Conservation (phyloP, 73 alveolate species). For the Paramecium sonneborni region DNA sequence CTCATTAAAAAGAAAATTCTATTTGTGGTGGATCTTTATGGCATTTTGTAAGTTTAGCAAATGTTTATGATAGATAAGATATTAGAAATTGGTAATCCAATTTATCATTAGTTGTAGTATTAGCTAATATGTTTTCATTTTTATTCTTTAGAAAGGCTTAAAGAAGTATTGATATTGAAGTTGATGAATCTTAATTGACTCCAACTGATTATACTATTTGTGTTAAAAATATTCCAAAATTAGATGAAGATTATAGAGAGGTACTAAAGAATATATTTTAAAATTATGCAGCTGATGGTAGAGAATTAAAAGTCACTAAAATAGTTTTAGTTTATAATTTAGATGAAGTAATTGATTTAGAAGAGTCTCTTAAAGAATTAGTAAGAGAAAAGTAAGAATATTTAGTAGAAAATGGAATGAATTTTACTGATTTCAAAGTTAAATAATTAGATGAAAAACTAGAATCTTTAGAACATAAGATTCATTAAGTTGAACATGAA, state of each 20-base stretch:
- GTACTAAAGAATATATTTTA: not conserved
- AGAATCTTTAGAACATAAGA: slow-evolving; percentile 48
- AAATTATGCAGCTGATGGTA: slow-evolving; percentile 52
- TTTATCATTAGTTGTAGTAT: slow-evolving; percentile 32
- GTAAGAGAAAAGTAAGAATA: slow-evolving; percentile 35
- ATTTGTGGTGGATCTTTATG: slow-evolving; percentile 19
- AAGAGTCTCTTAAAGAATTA: not conserved
- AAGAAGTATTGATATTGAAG: slow-evolving; percentile 52
- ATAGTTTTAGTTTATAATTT: slow-evolving; percentile 55
- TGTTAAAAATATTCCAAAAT: slow-evolving; percentile 2
- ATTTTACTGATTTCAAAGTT: slow-evolving; percentile 7
- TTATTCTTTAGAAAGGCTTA: slow-evolving; percentile 49
- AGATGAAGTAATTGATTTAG: slow-evolving; percentile 37
- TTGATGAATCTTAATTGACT: slow-evolving; percentile 24
- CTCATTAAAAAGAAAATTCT: slow-evolving; percentile 1
- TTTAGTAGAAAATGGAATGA: slow-evolving; percentile 12
- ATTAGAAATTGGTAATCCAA: not conserved
- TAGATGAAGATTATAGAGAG: not conserved
- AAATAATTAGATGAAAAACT: slow-evolving; percentile 37
- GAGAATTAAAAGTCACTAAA: slow-evolving; percentile 22
- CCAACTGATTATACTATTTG: slow-evolving; percentile 60
- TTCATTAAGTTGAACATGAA: slow-evolving; percentile 41
- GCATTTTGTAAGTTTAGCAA: slow-evolving; percentile 46
- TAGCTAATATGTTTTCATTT: slow-evolving; percentile 36
- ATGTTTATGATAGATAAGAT: slow-evolving; percentile 20